Evolutionary conservation across 345 rosid genomes (phyloP).

Genomic region (Conringia planisiliqua): DNA sequence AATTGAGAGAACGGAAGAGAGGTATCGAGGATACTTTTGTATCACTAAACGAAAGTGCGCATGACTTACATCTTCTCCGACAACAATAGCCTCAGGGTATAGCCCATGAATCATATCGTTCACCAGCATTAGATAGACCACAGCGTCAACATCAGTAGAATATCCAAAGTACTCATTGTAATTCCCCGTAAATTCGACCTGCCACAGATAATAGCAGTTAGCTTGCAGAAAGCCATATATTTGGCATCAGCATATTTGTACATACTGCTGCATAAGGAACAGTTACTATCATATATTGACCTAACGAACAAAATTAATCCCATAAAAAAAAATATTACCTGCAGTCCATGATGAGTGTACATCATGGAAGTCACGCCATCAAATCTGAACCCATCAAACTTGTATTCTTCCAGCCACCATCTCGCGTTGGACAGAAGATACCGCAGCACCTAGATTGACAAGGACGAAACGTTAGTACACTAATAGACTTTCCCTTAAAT

Average conservation of each 20-base stretch:
- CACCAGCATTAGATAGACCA: conserved; percentile 88
- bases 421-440: conserved; percentile 93
- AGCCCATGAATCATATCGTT: conserved; percentile 92
- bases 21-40: neutral
- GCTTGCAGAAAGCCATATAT: neutral
- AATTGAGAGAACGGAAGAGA: neutral
- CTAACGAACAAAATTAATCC: neutral
- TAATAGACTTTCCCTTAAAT: conserved; percentile 2
- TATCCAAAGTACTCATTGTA: conserved; percentile 88
- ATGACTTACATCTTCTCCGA: conserved; percentile 93
- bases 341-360: conserved; percentile 94
- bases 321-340: conserved; percentile 39
- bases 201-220: conserved; percentile 23
- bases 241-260: neutral
- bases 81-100: conserved; percentile 79
- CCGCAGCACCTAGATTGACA: conserved; percentile 60
- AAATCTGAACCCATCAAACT: conserved; percentile 95
- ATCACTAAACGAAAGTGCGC: neutral
- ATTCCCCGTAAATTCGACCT: conserved; percentile 88
- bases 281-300: neutral
- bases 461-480: neutral
- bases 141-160: conserved; percentile 90
- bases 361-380: conserved; percentile 99
- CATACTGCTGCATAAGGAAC: neutral
- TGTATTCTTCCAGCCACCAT: conserved; percentile 98